Conservation (phyloP, 2,329 filamentous ascomycete genomes). For the Eutypella sp. region DNA sequence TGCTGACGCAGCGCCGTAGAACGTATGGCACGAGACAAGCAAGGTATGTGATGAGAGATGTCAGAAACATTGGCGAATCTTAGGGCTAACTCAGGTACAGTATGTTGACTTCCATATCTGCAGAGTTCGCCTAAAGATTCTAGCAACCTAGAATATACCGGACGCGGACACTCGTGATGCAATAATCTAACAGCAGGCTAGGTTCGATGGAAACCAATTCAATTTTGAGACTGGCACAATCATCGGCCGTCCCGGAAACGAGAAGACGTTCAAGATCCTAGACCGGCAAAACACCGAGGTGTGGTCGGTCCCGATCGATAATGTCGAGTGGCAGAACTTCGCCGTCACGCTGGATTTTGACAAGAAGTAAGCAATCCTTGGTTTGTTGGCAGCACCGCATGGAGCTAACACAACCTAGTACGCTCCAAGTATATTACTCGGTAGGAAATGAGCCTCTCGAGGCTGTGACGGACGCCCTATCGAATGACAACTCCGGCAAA, state of each 20-base stretch:
- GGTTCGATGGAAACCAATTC: slow-evolving; percentile 23
- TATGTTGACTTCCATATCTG: neutral
- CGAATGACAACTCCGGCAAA: slow-evolving; percentile 48
- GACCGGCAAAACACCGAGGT: slow-evolving; percentile 33
- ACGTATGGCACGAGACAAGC: slow-evolving; percentile 27
- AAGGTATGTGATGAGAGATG: neutral
- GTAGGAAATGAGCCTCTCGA: slow-evolving; percentile 39
- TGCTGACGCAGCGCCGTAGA: slow-evolving; percentile 21
- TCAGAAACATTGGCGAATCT: neutral
- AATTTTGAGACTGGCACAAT: slow-evolving; percentile 29
- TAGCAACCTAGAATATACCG: too few species aligned
- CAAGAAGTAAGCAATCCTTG: slow-evolving; percentile 50
- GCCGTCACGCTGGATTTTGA: slow-evolving; percentile 50
- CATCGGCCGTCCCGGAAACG: slow-evolving; percentile 29
- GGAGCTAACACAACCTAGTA: too few species aligned
- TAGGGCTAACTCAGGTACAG: neutral
- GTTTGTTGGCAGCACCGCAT: too few species aligned
- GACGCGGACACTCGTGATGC: neutral
- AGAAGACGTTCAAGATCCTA: slow-evolving; percentile 38
- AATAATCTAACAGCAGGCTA: neutral
- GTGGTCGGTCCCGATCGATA: slow-evolving; percentile 37
- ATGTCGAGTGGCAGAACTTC: slow-evolving; percentile 55
- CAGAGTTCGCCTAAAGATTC: too few species aligned
- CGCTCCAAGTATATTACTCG: slow-evolving; percentile 54
- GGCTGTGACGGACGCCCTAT: slow-evolving; percentile 38